phyloP scores from a whole-genome alignment of 805 yeast species.

The Cyberlindnera sargentensis region DNA sequence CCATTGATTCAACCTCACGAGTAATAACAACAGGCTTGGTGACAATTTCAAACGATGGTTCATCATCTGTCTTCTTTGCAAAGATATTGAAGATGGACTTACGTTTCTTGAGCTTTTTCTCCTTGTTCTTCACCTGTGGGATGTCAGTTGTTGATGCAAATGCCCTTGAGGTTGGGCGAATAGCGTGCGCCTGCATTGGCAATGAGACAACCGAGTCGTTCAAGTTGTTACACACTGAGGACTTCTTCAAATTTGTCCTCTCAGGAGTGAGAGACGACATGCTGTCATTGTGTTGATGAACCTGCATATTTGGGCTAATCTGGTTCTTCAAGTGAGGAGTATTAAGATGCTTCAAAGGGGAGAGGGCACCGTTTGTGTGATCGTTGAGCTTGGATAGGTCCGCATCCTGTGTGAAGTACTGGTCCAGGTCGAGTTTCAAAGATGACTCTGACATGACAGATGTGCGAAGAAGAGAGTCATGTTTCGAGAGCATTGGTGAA shows the following conservation, averaged over 20 bases:
- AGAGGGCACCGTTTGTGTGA: conserved; percentile 2
- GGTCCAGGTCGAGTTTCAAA: conserved; percentile 7
- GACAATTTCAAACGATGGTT: conserved; percentile 22
- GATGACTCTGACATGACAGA: conserved; percentile 6
- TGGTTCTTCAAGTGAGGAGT: too few species aligned
- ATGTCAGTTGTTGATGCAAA: neutral
- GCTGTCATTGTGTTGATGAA: neutral
- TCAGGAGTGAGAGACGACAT: neutral
- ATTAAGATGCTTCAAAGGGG: too few species aligned
- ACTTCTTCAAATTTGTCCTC: neutral
- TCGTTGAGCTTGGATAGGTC: conserved; percentile 9
- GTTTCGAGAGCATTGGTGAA: conserved; percentile 11
- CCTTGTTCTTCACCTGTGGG: neutral
- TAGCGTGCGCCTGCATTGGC: conserved; percentile 3
- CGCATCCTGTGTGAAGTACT: conserved; percentile 6
- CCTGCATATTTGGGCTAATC: neutral
- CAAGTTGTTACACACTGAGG: neutral
- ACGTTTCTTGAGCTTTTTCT: conserved; percentile 5
- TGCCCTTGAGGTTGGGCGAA: neutral
- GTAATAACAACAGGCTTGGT: conserved; percentile 7
- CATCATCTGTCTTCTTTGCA: conserved; percentile 9
- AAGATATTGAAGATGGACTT: conserved; percentile 21
- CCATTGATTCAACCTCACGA: conserved; percentile 4
- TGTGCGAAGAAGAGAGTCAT: conserved; percentile 14
- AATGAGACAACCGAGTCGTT: conserved; percentile 12